phyloP scores from a whole-genome alignment of 176 grass and related monocot genomes.

The Carex cristatella region DNA sequence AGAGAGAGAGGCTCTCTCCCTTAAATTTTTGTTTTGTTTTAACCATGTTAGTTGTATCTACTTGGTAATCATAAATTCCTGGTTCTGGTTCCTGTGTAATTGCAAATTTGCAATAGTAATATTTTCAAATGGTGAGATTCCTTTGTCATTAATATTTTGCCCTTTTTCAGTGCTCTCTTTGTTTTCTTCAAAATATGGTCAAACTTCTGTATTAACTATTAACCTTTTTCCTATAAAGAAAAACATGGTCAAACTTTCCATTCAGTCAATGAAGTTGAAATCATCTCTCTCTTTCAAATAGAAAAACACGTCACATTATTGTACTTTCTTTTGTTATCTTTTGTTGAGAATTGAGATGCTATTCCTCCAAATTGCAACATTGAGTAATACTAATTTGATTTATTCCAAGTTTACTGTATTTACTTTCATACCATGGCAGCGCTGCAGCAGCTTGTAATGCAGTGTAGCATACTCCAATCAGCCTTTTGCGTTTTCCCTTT shows the following conservation, averaged over 20 bases:
- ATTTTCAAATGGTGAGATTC: background rate
- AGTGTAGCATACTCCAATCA: background rate
- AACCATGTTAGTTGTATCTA: background rate
- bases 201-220: background rate
- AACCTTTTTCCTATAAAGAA: background rate
- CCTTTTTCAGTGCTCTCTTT: background rate
- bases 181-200: background rate
- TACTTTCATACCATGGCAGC: background rate
- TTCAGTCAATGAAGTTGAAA: slow-evolving; percentile 17
- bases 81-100: background rate
- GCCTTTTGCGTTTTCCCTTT: background rate
- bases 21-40: too few species aligned
- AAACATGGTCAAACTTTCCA: slow-evolving; percentile 18
- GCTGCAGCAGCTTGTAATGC: background rate
- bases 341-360: background rate
- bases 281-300: background rate
- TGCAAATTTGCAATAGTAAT: background rate
- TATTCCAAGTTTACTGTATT: background rate
- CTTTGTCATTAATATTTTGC: background rate
- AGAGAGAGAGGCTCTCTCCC: background rate
- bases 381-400: background rate
- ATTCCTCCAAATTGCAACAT: background rate
- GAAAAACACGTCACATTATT: background rate
- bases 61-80: background rate
- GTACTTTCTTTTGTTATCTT: background rate